phyloP scores from a whole-genome alignment of 352 stramenopile species.

The Sclerospora graminicola region DNA sequence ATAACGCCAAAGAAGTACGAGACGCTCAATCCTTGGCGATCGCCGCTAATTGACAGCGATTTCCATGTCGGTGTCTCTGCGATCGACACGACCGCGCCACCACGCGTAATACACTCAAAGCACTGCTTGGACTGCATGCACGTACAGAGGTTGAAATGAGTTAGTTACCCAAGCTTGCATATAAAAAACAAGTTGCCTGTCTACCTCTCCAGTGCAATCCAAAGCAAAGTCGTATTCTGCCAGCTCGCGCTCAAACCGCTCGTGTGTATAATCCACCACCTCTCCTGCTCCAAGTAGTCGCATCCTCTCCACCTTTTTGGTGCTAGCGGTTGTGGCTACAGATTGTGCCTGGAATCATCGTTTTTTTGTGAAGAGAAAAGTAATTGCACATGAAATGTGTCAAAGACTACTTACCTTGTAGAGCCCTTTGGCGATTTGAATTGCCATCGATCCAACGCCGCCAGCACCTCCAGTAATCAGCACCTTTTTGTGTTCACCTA shows the following conservation, averaged over 20 bases:
- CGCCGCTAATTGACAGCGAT: slow-evolving; percentile 18
- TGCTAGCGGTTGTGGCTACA: slow-evolving; percentile 61
- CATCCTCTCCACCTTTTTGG: slow-evolving; percentile 54
- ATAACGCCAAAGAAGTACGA: slow-evolving; percentile 38
- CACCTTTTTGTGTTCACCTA: slow-evolving; percentile 58
- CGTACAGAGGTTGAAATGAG: background rate
- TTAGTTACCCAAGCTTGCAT: background rate
- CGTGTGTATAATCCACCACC: slow-evolving; percentile 57
- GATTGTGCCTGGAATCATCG: slow-evolving; percentile 26
- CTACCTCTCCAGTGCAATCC: slow-evolving; percentile 66
- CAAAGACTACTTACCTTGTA: slow-evolving; percentile 44
- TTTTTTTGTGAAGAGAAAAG: background rate
- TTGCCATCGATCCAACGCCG: slow-evolving; percentile 53
- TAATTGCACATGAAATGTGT: background rate
- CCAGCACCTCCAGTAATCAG: slow-evolving; percentile 62
- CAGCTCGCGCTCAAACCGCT: slow-evolving; percentile 55
- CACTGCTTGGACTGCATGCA: slow-evolving; percentile 35
- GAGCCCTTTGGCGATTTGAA: slow-evolving; percentile 66
- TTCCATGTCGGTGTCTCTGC: slow-evolving; percentile 37
- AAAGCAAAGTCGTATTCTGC: slow-evolving; percentile 69
- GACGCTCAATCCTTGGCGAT: slow-evolving; percentile 24
- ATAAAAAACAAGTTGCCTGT: background rate
- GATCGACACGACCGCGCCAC: slow-evolving; percentile 51
- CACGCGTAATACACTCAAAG: slow-evolving; percentile 48
- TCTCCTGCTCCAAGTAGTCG: slow-evolving; percentile 56